Evolutionary conservation across 768 basidiomycete species (phyloP).

Genomic region (Suillus subluteus): DNA sequence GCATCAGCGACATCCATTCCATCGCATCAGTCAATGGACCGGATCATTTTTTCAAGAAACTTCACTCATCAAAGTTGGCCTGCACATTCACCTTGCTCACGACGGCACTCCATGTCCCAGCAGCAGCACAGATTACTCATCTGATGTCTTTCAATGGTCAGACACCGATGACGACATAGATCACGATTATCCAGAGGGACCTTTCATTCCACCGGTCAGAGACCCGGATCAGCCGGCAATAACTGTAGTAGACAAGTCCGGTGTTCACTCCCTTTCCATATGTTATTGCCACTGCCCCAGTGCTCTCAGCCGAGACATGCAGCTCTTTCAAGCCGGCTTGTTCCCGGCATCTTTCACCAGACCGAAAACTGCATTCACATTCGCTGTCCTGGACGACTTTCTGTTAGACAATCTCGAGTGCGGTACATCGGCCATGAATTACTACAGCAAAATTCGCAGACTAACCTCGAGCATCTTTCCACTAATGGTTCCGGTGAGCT

Average conservation of each 20-base stretch:
- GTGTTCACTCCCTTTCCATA: not conserved
- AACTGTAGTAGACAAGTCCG: not conserved
- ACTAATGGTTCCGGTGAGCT: not conserved
- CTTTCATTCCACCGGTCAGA: not conserved
- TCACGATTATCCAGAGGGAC: not conserved
- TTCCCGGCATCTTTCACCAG: not conserved
- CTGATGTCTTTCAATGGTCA: not conserved
- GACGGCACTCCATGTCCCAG: not conserved
- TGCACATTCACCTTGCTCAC: not conserved
- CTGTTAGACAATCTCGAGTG: not conserved
- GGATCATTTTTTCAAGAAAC: not conserved
- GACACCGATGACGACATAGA: not conserved
- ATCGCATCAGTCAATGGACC: not conserved
- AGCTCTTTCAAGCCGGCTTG: not conserved
- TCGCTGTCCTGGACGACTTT: not conserved
- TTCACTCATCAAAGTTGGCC: not conserved
- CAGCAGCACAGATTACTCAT: not conserved
- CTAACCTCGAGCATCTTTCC: not conserved
- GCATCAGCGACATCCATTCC: not conserved
- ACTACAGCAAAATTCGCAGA: not conserved
- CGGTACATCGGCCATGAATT: not conserved
- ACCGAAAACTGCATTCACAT: slow-evolving; percentile 2
- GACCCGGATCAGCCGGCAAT: not conserved
- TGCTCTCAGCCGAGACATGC: not conserved
- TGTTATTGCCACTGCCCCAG: not conserved